Evolutionary conservation across 805 yeast species (phyloP), one percentile per base, ranked within the genome.

Genomic region (Nakazawaea ambrosiae): DNA sequence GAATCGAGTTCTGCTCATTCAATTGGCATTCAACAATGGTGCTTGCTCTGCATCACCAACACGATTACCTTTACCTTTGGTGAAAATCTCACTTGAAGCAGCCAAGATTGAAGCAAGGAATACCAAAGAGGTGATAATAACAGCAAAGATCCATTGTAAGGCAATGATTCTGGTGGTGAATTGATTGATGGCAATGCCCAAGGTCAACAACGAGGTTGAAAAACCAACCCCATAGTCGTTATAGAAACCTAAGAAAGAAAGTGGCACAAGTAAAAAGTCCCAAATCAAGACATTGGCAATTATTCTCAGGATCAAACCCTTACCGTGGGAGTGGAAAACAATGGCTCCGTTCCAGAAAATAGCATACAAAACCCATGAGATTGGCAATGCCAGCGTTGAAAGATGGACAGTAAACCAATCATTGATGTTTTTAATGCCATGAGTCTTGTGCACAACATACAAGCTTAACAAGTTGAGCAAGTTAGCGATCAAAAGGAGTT

Each of bases 281-380:
- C 95, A 86, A 50, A 85, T 73, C 45, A 81, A 65, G 24, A 84
- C 55, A 55, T 85, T 84, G 36, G 90, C 85, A 17, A 84, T 43
- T 35, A 85, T 58, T 42, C 94, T 68, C 12, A 86, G 77, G 16
- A 72, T 58, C n/a, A 81, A 55, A 4, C 56, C 44, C 19, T 64
- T 55, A 48, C 72, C 70, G 39, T 71, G 71, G 10, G 81, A 73
- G 43, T 79, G 82, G 61, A 79, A 73, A 53, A 81, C 54, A 20
- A 80, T 81, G 2, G 94, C 88, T 32, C 94, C 94, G 52, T 81
- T 82, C 95, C 95, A 86, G 65, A 84, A 81, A 27, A 85, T 54
- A 18, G 78, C 79, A 51, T 77, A 82, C 41, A 81, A 54, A 26
- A 79, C 59, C 95, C 95, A 86, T 23, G 82, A 66, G 39, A 82